phyloP scores from a whole-genome alignment of 192 early-diverging fungal species.

The Phycomyces blakesleeanus region DNA sequence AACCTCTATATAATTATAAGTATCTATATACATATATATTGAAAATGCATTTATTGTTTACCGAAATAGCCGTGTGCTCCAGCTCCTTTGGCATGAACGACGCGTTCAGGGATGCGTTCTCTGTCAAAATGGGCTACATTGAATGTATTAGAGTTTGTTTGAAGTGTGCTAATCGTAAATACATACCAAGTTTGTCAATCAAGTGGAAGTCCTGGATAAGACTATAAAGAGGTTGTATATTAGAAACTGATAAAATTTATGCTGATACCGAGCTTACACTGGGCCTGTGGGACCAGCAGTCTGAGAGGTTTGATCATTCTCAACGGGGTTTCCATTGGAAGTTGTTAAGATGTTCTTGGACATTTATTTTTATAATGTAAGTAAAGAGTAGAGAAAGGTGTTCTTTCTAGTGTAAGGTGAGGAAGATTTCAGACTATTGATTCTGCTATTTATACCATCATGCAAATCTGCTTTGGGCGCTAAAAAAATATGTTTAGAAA shows the following conservation, averaged over 20 bases:
- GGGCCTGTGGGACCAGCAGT: conserved; percentile 68
- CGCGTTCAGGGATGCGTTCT: conserved; percentile 82
- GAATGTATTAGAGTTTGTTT: too few species aligned
- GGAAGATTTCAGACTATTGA: neutral
- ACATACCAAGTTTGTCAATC: conserved; percentile 64
- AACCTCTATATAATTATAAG: conserved; percentile 43
- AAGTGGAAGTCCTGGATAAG: conserved; percentile 72
- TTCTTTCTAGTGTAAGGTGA: too few species aligned
- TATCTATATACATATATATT: neutral
- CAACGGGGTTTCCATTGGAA: conserved; percentile 64
- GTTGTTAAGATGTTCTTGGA: conserved; percentile 32
- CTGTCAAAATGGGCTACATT: conserved; percentile 70
- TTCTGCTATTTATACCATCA: too few species aligned
- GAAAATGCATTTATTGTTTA: neutral
- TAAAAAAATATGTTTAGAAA: too few species aligned
- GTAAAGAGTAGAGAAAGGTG: conserved; percentile 2
- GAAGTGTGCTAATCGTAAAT: too few species aligned
- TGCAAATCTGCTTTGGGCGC: too few species aligned
- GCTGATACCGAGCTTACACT: conserved; percentile 36
- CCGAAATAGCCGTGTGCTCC: conserved; percentile 80
- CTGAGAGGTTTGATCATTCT: conserved; percentile 69
- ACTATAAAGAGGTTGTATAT: neutral
- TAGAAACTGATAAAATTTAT: too few species aligned
- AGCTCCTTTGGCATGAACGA: conserved; percentile 83
- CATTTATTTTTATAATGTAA: conserved; percentile 20